Percentiles rank a stretch among this genome's conserved stretches.
Conservation (phyloP, 805 yeast species). For the Wickerhamia fluorescens region DNA sequence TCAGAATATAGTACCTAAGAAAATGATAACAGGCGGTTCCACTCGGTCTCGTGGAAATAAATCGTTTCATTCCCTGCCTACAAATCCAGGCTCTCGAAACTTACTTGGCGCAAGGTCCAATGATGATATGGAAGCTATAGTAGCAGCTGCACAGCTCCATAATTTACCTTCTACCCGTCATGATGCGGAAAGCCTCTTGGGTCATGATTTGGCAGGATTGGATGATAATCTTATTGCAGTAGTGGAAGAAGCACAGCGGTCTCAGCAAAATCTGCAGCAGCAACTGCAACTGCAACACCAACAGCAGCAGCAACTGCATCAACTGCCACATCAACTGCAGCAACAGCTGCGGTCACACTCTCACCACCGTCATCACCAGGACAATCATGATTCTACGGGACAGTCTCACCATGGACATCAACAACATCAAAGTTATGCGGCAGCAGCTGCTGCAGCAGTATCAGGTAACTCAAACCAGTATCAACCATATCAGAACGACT, state of each 20-base stretch:
- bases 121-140: conserved; percentile 30
- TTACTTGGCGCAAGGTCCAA: conserved; percentile 10
- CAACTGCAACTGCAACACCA: too few relatives aligned
- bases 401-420: too few relatives aligned
- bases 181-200: conserved; percentile 25
- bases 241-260: conserved; percentile 50
- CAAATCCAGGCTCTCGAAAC: conserved; percentile 16
- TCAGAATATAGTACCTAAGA: conserved; percentile 13
- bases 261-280: conserved; percentile 19
- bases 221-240: conserved; percentile 50
- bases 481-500: conserved; percentile 11
- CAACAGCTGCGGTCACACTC: too few relatives aligned
- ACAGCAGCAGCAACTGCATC: conserved; percentile 5
- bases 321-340: conserved; percentile 4
- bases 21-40: conserved; percentile 5
- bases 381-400: too few relatives aligned
- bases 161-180: conserved; percentile 17
- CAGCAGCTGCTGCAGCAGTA: conserved; percentile 29
- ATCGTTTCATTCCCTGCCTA: conserved; percentile 7
- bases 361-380: conserved; percentile 12
- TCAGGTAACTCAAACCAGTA: conserved; percentile 15
- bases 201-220: conserved; percentile 36
- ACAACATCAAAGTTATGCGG: conserved; percentile 21
- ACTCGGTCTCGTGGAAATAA: conserved; percentile 2
- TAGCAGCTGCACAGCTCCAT: conserved; percentile 21